phyloP scores from a whole-genome alignment of 2,329 filamentous ascomycete species.

The Pseudofabraea citricarpa region DNA sequence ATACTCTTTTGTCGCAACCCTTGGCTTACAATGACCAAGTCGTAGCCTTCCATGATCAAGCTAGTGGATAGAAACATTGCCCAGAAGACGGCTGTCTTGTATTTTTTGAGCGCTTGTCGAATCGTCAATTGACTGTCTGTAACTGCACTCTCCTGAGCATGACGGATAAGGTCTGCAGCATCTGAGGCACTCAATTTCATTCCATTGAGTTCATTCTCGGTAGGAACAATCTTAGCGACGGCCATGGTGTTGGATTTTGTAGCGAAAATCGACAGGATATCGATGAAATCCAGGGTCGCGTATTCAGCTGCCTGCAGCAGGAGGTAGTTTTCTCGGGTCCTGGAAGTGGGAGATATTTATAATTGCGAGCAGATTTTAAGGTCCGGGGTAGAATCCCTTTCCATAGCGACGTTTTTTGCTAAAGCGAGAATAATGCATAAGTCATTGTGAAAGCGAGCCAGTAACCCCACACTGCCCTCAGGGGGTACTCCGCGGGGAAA shows the following conservation, averaged over 20 bases:
- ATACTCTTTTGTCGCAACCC: neutral
- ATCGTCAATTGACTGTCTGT: slow-evolving; percentile 9
- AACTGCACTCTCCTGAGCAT: slow-evolving; percentile 10
- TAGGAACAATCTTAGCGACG: slow-evolving; percentile 8
- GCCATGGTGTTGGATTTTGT: slow-evolving; percentile 11
- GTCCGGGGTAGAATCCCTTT: too few species aligned
- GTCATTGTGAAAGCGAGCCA: too few species aligned
- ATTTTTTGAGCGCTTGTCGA: slow-evolving; percentile 9
- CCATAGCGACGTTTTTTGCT: too few species aligned
- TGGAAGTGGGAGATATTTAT: too few species aligned
- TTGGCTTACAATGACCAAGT: slow-evolving; percentile 6
- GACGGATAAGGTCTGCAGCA: slow-evolving; percentile 11
- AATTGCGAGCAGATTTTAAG: too few species aligned
- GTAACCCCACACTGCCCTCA: too few species aligned
- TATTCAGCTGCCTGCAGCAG: too few species aligned
- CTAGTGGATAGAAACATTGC: slow-evolving; percentile 10
- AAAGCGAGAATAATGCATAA: too few species aligned
- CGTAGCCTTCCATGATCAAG: slow-evolving; percentile 9
- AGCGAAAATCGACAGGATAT: too few species aligned
- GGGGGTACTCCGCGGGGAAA: too few species aligned
- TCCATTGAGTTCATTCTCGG: slow-evolving; percentile 10
- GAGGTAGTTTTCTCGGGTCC: too few species aligned
- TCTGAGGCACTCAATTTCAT: slow-evolving; percentile 9
- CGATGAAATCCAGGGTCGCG: too few species aligned
- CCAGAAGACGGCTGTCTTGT: slow-evolving; percentile 12